Evolutionary conservation across 75 land plant species (phyloP).

Genomic region (Ceratopteris richardii): DNA sequence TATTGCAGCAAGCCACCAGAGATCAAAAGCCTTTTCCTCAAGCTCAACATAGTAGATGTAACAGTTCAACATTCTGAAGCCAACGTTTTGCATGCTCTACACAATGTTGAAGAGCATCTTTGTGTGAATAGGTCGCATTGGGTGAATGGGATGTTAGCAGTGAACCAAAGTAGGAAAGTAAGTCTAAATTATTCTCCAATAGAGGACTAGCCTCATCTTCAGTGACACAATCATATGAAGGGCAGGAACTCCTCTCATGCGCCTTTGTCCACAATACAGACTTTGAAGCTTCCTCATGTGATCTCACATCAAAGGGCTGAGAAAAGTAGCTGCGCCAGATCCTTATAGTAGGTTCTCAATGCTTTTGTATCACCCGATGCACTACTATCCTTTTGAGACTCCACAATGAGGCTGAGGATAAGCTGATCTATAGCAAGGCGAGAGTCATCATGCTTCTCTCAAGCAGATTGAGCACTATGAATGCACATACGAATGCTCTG

Average conservation of each 20-base stretch:
- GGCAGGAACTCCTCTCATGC: conserved; percentile 77
- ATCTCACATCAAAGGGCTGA: conserved; percentile 62
- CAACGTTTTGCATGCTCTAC: conserved; percentile 61
- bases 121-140: conserved; percentile 54
- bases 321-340: no score
- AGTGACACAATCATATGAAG: conserved; percentile 88
- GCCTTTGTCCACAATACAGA: conserved; percentile 49
- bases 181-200: conserved; percentile 57
- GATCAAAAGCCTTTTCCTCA: no score
- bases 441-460: no score
- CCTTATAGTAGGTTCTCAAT: no score
- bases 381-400: no score
- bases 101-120: conserved; percentile 55
- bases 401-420: no score
- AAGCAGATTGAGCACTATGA: no score
- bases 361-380: no score
- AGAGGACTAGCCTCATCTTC: conserved; percentile 75
- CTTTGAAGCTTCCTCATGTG: conserved; percentile 60
- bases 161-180: conserved; percentile 40
- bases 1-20: no score
- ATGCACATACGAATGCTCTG: no score
- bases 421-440: no score
- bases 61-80: conserved; percentile 49
- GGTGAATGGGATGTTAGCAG: conserved; percentile 48
- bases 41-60: no score